Percentiles rank a stretch among this genome's conserved stretches.
These are phyloP conservation scores for Olyra latifolia DNA, from an alignment of 176 grass and related monocot genomes.

Conservation along the genomic window DNA sequence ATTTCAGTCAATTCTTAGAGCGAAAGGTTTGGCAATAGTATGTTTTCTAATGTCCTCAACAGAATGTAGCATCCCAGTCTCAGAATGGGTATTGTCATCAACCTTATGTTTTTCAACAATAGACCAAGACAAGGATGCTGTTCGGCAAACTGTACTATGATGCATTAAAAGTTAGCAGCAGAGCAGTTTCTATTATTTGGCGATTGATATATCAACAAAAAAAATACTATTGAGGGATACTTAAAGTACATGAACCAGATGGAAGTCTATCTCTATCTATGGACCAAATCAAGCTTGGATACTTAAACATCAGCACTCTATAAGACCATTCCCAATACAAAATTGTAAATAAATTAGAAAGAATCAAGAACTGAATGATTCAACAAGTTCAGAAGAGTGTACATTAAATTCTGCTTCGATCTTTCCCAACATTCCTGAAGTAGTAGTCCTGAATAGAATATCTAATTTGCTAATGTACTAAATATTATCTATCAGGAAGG, in stretches of 20 bases:
- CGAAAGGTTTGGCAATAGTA: neutral
- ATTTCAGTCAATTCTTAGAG: neutral
- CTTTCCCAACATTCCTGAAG: constrained; percentile 7
- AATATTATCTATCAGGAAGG: neutral
- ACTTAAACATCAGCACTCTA: neutral
- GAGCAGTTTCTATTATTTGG: neutral
- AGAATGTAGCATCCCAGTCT: neutral
- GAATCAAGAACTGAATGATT: neutral
- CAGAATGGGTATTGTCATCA: neutral
- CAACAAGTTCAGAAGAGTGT: constrained; percentile 1
- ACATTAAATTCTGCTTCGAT: neutral
- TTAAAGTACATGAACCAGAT: neutral
- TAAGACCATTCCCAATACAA: neutral
- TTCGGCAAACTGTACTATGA: neutral
- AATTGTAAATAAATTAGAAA: neutral
- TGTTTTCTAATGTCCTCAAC: neutral
- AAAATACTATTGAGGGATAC: neutral
- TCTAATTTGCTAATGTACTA: constrained; percentile 1
- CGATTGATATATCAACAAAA: constrained; percentile 8
- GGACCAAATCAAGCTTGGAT: neutral
- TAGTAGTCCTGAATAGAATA: neutral
- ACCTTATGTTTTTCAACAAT: neutral
- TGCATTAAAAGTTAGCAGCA: neutral
- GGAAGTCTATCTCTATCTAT: constrained; percentile 6
- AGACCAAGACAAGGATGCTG: neutral